Base-by-base conservation (phyloP, 306 rosid species). In the Aeschynomene evenia region DNA sequence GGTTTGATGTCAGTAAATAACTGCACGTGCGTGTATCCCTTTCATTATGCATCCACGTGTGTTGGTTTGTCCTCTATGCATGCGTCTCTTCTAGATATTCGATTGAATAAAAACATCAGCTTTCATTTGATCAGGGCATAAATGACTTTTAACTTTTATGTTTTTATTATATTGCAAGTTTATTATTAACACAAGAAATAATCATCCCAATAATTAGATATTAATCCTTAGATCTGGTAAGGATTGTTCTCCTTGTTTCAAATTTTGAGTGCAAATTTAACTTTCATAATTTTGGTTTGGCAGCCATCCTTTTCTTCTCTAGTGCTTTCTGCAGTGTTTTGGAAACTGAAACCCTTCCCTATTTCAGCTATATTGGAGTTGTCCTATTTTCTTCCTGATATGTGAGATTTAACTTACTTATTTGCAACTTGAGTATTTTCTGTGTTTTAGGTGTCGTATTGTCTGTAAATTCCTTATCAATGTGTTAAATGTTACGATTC, bases 1-100 rank as follows among this genome's bases (percentile, higher is more conserved):
- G 56, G 42, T 63, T 68, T 74, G 59, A 61, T 61, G 67, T 60
- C 67, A 55, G n/a, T 50, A 34, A 22, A 28, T 33, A 55, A 46
- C 48, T 23, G 22, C 61, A 22, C 15, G 28, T 33, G 20, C 21
- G 65, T 28, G 31, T n/a, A 13, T 60, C 26, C 14, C 28, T 50
- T 20, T 40, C 18, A 15, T 14, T 3, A 26, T 7, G 16, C 33
- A 8, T 58, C 20, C 40, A 29, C 0, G 33, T 29, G 62, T 33
- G 22, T 23, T 31, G 20, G 21, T 11, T 26, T 51, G 51, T 9
- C 19, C 16, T 60, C 40, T 37, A 22, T 33, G 58, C 71, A 37
- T 53, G 60, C 52, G 24, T 53, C 48, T 58, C 40, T 42, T 48
- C n/a, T 6, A 3, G 45, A 31, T 71, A 66, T 71, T 66, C 18